These are phyloP conservation scores for Leucocoprinus sp. DNA, from an alignment of 768 basidiomycete species.

Conservation along the genomic window DNA sequence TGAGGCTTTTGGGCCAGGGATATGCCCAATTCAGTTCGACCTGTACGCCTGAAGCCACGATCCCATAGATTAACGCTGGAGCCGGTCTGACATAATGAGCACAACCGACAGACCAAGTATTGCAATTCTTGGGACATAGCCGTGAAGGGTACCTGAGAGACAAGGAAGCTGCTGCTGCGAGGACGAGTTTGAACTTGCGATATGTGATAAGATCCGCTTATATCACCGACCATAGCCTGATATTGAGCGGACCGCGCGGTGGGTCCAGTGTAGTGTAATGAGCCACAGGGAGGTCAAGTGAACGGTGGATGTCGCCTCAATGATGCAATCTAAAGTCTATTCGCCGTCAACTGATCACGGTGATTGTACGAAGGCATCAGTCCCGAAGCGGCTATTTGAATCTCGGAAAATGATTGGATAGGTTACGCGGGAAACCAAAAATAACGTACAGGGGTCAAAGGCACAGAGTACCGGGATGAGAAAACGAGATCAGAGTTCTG, in stretches of 20 bases:
- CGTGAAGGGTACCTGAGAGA: constrained; percentile 22
- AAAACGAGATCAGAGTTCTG: no score
- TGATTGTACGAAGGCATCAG: no score
- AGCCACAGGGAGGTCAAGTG: constrained; percentile 2
- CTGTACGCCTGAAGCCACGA: constrained; percentile 29
- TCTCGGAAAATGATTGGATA: constrained; percentile 11
- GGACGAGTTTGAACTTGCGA: constrained; percentile 6
- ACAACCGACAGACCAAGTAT: constrained; percentile 19
- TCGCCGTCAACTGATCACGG: no score
- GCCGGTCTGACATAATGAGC: constrained; percentile 17
- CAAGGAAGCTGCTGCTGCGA: neutral
- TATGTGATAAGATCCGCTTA: no score
- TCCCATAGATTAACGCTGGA: constrained; percentile 30
- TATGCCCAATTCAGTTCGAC: constrained; percentile 34
- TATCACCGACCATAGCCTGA: neutral
- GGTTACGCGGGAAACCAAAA: neutral
- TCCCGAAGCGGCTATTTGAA: no score
- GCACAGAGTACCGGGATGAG: no score
- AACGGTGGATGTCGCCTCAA: neutral
- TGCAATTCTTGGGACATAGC: constrained; percentile 32
- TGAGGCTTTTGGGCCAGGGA: constrained; percentile 28
- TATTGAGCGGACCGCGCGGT: neutral
- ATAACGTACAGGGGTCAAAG: no score
- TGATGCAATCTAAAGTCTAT: no score
- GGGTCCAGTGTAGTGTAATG: neutral